These are phyloP conservation scores for Sphaceloma murrayae DNA, from an alignment of 2,329 filamentous ascomycete species.

Conservation along the genomic window DNA sequence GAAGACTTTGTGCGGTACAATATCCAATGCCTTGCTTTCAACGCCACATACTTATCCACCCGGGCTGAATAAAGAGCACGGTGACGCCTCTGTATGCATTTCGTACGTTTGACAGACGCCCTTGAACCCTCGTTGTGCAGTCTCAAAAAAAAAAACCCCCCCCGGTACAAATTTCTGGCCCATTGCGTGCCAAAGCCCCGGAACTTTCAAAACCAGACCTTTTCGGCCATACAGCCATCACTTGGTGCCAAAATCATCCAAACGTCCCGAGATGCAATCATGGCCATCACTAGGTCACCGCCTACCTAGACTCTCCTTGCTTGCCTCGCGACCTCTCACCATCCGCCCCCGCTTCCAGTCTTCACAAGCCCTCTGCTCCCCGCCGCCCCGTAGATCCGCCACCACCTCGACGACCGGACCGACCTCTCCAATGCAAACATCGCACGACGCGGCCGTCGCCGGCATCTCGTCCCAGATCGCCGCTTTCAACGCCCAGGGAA, in stretches of 20 bases:
- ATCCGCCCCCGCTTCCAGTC: no score
- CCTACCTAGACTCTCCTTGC: neutral
- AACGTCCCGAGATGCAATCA: slow-evolving; percentile 9
- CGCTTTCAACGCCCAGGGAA: slow-evolving; percentile 41
- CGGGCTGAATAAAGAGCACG: no score
- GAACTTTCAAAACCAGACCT: neutral
- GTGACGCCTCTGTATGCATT: no score
- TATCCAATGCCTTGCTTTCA: no score
- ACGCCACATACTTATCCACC: no score
- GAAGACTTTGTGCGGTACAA: no score
- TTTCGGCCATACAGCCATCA: neutral
- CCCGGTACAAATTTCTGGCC: neutral
- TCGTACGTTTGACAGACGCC: no score
- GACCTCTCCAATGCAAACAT: slow-evolving; percentile 28
- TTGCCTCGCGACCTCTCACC: no score
- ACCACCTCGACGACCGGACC: slow-evolving; percentile 17
- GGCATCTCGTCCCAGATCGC: slow-evolving; percentile 39
- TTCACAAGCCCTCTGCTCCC: neutral
- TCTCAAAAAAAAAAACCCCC: no score
- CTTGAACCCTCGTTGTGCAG: no score
- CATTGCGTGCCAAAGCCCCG: neutral
- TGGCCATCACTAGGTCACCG: neutral
- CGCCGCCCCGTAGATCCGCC: neutral
- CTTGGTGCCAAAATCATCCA: no score
- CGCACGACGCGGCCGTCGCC: slow-evolving; percentile 37